Percentiles rank a stretch among this genome's conserved stretches.
Conservation (phyloP, 768 basidiomycete species). For the Cyathus striatus region DNA sequence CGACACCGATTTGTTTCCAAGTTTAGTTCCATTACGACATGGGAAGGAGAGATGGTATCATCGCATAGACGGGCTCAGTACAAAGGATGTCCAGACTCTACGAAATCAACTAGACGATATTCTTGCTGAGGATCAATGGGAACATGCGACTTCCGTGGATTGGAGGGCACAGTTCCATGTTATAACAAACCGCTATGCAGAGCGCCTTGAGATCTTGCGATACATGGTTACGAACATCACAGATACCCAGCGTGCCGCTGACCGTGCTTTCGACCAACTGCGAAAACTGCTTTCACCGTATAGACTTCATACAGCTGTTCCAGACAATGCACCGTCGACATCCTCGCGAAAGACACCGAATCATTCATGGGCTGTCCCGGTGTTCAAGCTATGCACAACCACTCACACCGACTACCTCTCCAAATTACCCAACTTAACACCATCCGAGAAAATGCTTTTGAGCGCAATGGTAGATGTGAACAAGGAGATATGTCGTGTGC, state of each 20-base stretch:
- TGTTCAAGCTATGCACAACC: conserved; percentile 23
- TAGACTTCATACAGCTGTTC: conserved; percentile 4
- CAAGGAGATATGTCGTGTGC: conserved; percentile 4
- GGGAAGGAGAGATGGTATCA: conserved; percentile 28
- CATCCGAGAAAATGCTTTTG: conserved; percentile 13
- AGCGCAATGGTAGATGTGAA: not conserved
- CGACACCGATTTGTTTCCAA: conserved; percentile 30
- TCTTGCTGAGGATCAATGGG: no score
- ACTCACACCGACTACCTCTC: conserved; percentile 14
- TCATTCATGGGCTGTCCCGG: conserved; percentile 20
- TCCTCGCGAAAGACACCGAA: not conserved
- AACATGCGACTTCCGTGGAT: conserved; percentile 37
- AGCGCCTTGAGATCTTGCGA: conserved; percentile 33
- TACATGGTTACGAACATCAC: conserved; percentile 22
- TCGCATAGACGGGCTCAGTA: conserved; percentile 23
- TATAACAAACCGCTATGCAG: conserved; percentile 34
- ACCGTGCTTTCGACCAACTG: conserved; percentile 20
- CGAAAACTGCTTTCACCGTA: conserved; percentile 26
- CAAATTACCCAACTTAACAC: conserved; percentile 12
- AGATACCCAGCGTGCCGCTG: conserved; percentile 5
- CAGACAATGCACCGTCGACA: no score
- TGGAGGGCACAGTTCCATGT: conserved; percentile 33
- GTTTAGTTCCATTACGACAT: conserved; percentile 23
- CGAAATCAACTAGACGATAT: no score
- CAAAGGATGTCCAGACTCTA: conserved; percentile 17